Evolutionary conservation across 73 alveolate species (phyloP), one percentile per base, ranked within the genome.

Genomic region (Paramecium sexaurelia): DNA sequence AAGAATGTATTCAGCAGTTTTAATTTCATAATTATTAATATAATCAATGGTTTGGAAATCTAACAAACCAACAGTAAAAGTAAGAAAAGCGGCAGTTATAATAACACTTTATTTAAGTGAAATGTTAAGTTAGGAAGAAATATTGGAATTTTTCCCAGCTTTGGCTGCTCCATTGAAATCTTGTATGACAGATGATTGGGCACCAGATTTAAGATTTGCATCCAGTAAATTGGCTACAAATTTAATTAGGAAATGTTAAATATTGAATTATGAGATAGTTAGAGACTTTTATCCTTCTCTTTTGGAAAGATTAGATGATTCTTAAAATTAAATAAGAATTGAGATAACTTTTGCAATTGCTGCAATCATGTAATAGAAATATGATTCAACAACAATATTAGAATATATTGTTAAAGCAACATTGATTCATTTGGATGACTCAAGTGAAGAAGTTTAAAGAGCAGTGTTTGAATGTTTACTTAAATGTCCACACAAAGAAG

Each of bases 151-250:
- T 85, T 96, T 95, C 75, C 78, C 96, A 82, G 98, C 96, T 45
- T 91, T 98, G 61, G 66, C 95, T 84, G 93, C 97, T 24, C 96
- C 94, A 57, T 91, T 98, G 36, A 98, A 98, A 93, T 85, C 96
- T 0, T 95, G 99, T 41, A 91, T 98, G 67, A 98, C 96, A 35
- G 99, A 98, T 91, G 99, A 98, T 90, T 98, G 98, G 98, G 99
- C 98, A 67, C 96, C 98, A 6, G 99, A 98, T 84, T 92, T 98
- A 68, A 92, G 99, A 85, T 98, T 93, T 91, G 95, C 98, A 41
- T 89, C 97, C 1, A 94, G 96, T 27, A 96, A 95, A 89, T 89
- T 98, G 78, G 90, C 95, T 22, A 95, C 95, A 75, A 57, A 84
- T 35, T 92, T 96, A 92, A 90, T 97, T 3, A 73, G 92, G 39